Evolutionary conservation across 257 asterid genomes (phyloP).

Genomic region (Rhazya stricta): DNA sequence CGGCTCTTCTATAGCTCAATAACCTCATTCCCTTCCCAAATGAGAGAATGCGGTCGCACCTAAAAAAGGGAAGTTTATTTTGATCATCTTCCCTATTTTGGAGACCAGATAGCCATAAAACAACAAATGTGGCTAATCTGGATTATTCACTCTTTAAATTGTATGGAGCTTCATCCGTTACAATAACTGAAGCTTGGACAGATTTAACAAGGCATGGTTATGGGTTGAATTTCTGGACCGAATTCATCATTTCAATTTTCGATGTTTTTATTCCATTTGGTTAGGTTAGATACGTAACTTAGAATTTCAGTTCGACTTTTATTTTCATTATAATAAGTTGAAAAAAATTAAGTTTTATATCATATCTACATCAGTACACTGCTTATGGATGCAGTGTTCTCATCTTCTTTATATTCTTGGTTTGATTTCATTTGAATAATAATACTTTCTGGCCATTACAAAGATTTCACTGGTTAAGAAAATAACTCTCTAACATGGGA

Average conservation of each 20-base stretch:
- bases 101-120: not conserved
- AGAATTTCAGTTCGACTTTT: too few relatives aligned
- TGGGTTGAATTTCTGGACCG: too few relatives aligned
- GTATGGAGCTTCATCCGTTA: not conserved
- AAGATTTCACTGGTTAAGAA: not conserved
- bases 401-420: not conserved
- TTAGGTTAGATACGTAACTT: too few relatives aligned
- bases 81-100: not conserved
- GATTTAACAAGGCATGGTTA: too few relatives aligned
- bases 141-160: not conserved
- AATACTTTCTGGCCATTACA: not conserved
- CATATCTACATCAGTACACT: too few relatives aligned
- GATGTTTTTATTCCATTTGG: too few relatives aligned
- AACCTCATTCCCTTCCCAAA: slow-evolving; percentile 75
- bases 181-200: not conserved
- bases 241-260: too few relatives aligned
- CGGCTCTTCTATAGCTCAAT: slow-evolving; percentile 61
- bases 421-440: not conserved
- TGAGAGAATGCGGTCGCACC: slow-evolving; percentile 94
- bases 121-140: not conserved
- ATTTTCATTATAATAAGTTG: too few relatives aligned
- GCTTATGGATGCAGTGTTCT: too few relatives aligned
- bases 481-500: not conserved
- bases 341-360: too few relatives aligned
- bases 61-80: slow-evolving; percentile 17